Evolutionary conservation across 768 basidiomycete species (phyloP), one percentile per base, ranked within the genome.

Genomic region (Epithele typhae): DNA sequence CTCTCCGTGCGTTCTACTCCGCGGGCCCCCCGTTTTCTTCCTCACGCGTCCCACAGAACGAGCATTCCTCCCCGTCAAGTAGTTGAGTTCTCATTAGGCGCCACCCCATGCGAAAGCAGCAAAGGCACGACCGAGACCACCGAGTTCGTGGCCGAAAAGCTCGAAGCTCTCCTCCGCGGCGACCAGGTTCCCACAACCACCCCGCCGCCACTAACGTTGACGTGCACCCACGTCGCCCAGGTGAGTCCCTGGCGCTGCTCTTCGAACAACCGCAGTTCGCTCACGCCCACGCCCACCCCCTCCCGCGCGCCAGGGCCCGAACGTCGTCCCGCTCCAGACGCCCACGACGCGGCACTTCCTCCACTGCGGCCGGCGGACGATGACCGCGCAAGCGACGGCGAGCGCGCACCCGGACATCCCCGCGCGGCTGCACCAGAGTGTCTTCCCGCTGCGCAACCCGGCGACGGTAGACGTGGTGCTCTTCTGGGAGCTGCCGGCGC

Each of bases 361-460:
- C 39, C 73, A 76, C 46, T 68, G 67, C 43, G 69, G 73, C 44
- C 77, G 77, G 45, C 73, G 76, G 32, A 75, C 69, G 50, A 59
- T 67, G 27, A 54, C 68, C 34, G 52, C 65, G 36, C 68, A 64
- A 32, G 61, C 66, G 10, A 49, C 76, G 48, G 49, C 66, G 23
- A 59, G 60, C 45, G 57, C 68, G 40, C 71, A 83, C 61, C 74
- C 78, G 0, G 72, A 85, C 43, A 81, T 95, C 25, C 75, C 87
- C 0, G 39, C 64, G 9, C 37, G 61, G 2, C 71, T 73, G 0
- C 70, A 80, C 56, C 69, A 75, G 0, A 61, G 63, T 25, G 76
- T 92, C 38, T 97, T 96, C 63, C 90, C 93, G 2, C 73, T 96
- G 3, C 82, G 86, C 65, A 76, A 86, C 53, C 88, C 92, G 0